Evolutionary conservation across 2,329 filamentous ascomycete species (phyloP).

Genomic region (Pseudopithomyces maydicus): DNA sequence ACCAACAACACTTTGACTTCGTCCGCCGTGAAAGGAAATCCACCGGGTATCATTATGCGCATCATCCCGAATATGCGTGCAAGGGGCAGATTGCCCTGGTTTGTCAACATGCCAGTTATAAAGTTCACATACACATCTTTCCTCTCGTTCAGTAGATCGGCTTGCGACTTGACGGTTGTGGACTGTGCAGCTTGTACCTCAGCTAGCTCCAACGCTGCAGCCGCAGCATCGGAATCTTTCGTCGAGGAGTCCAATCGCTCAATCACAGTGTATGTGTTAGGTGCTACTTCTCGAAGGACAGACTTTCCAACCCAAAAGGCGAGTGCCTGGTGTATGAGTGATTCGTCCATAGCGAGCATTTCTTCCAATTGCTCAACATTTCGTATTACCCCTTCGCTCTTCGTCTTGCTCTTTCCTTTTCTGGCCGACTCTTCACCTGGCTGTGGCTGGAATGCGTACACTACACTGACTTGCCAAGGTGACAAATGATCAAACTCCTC

Average conservation of each 20-base stretch:
- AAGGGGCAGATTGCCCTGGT: conserved; percentile 82
- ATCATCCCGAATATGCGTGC: conserved; percentile 90
- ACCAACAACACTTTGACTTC: conserved; percentile 81
- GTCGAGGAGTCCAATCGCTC: conserved; percentile 54
- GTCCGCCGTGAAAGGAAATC: conserved; percentile 87
- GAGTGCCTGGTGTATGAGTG: conserved; percentile 70
- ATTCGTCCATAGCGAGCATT: conserved; percentile 72
- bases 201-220: conserved; percentile 42
- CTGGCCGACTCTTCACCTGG: conserved; percentile 21
- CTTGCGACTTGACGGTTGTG: conserved; percentile 56
- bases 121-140: conserved; percentile 86
- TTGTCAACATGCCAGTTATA: conserved; percentile 93
- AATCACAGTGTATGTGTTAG: conserved; percentile 68
- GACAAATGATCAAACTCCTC: conserved; percentile 76
- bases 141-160: conserved; percentile 69
- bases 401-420: conserved; percentile 17
- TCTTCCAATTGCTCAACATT: conserved; percentile 54
- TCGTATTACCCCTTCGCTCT: conserved; percentile 41
- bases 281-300: conserved; percentile 60
- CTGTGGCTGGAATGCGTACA: conserved; percentile 73
- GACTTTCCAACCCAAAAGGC: conserved; percentile 73
- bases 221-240: conserved; percentile 41
- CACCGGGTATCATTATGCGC: conserved; percentile 85
- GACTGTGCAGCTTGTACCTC: conserved; percentile 48
- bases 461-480: conserved; percentile 86